These are phyloP conservation scores for Anaeramoeba flamelloides DNA, from an alignment of 78 protist species.

Conservation along the genomic window DNA sequence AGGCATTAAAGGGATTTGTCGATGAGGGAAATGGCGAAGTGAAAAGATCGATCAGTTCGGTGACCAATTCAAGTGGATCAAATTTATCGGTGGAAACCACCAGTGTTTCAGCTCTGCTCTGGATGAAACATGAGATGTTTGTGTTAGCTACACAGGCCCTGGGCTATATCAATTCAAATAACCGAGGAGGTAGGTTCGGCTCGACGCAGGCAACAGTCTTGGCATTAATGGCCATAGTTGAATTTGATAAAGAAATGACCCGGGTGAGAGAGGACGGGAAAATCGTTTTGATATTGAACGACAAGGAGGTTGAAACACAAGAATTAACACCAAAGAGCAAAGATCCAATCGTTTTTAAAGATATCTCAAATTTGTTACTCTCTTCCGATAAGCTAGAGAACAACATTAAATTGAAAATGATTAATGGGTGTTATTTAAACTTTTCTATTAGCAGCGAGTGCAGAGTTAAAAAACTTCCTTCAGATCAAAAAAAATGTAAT, in stretches of 20 bases:
- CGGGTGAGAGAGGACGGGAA: neutral
- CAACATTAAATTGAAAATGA: neutral
- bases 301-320: neutral
- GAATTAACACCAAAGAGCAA: neutral
- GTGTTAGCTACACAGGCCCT: neutral
- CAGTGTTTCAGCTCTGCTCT: neutral
- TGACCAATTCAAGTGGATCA: conserved; percentile 17
- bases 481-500: no score
- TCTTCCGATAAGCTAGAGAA: neutral
- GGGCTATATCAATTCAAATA: neutral
- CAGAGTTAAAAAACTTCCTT: no score
- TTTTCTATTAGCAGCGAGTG: no score
- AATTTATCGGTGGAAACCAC: conserved; percentile 17
- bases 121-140: conserved; percentile 1
- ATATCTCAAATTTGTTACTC: neutral
- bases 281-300: neutral
- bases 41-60: conserved; percentile 1
- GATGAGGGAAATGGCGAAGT: neutral
- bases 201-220: conserved; percentile 23
- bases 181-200: conserved; percentile 17
- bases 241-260: neutral
- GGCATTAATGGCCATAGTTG: conserved; percentile 22
- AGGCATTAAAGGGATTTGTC: neutral
- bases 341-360: neutral
- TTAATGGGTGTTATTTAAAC: no score